These are phyloP conservation scores for Chrysoporthe austroafricana DNA, from an alignment of 2,329 filamentous ascomycete species.

Conservation along the genomic window DNA sequence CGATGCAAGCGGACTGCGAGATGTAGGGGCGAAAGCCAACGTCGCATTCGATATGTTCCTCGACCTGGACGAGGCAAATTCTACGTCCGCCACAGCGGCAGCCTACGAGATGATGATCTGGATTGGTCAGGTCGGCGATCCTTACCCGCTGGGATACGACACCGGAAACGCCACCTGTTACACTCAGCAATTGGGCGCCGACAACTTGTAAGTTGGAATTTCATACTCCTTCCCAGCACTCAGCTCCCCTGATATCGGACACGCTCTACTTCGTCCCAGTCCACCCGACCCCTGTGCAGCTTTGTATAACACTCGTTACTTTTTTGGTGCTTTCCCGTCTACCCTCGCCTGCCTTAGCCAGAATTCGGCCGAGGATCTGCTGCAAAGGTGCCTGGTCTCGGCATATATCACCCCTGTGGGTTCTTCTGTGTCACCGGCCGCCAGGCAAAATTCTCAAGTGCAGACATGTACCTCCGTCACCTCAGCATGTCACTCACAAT, in stretches of 20 bases:
- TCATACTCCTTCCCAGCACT: not conserved
- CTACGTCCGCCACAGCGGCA: constrained; percentile 35
- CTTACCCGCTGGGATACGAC: constrained; percentile 36
- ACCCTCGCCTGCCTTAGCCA: not conserved
- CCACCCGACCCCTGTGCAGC: not conserved
- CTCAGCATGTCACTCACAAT: not conserved
- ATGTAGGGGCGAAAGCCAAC: constrained; percentile 34
- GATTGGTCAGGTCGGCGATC: constrained; percentile 36
- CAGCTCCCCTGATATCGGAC: not conserved
- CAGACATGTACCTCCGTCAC: not conserved
- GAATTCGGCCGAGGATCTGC: constrained; percentile 20
- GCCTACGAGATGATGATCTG: constrained; percentile 41
- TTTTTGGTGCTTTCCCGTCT: not conserved
- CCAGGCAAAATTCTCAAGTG: constrained; percentile 2
- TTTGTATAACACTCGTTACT: not conserved
- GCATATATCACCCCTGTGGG: constrained; percentile 6
- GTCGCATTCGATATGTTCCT: constrained; percentile 41
- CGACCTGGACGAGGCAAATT: constrained; percentile 34
- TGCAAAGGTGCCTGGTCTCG: constrained; percentile 16
- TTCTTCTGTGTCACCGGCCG: not conserved
- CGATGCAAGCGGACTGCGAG: constrained; percentile 32
- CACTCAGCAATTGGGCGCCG: constrained; percentile 32
- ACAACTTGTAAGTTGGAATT: constrained; percentile 36
- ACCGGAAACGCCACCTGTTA: constrained; percentile 32
- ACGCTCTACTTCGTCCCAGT: constrained; percentile 15